phyloP scores from a whole-genome alignment of 805 yeast genomes.

The Saturnispora diversa region DNA sequence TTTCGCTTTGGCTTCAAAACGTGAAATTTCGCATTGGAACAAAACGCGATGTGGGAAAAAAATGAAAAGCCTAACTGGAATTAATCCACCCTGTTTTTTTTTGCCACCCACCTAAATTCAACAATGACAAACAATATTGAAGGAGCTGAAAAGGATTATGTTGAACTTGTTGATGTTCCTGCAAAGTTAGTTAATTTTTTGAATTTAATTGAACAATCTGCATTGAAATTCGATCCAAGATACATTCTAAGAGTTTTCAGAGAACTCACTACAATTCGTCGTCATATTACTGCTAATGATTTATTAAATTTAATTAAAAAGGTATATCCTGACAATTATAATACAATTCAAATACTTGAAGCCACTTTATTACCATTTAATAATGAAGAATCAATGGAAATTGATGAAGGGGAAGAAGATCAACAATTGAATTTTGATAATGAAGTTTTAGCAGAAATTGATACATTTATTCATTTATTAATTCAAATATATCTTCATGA shows the following conservation, averaged over 20 bases:
- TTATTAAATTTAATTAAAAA: constrained; percentile 47
- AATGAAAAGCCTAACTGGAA: too few species aligned
- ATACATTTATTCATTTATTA: constrained; percentile 69
- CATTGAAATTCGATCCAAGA: constrained; percentile 67
- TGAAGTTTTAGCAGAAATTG: constrained; percentile 67
- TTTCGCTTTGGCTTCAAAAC: too few species aligned
- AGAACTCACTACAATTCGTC: constrained; percentile 69
- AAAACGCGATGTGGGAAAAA: too few species aligned
- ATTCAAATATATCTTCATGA: constrained; percentile 74
- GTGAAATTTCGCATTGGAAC: too few species aligned
- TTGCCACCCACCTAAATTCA: constrained; percentile 13
- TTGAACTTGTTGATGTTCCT: constrained; percentile 1
- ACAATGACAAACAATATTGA: constrained; percentile 11
- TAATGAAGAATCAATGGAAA: constrained; percentile 31
- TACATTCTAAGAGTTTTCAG: constrained; percentile 80
- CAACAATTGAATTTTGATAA: constrained; percentile 23
- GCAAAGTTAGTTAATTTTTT: constrained; percentile 9
- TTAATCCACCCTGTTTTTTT: too few species aligned
- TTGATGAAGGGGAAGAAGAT: constrained; percentile 1
- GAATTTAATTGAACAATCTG: constrained; percentile 29
- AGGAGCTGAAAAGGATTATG: neutral
- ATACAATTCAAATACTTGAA: constrained; percentile 37
- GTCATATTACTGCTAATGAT: constrained; percentile 46
- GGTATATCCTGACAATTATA: constrained; percentile 44
- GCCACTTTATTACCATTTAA: constrained; percentile 23